These are phyloP conservation scores for Ceratobasidium sp. DNA, from an alignment of 1,284 basidiomycete species.

Conservation along the genomic window DNA sequence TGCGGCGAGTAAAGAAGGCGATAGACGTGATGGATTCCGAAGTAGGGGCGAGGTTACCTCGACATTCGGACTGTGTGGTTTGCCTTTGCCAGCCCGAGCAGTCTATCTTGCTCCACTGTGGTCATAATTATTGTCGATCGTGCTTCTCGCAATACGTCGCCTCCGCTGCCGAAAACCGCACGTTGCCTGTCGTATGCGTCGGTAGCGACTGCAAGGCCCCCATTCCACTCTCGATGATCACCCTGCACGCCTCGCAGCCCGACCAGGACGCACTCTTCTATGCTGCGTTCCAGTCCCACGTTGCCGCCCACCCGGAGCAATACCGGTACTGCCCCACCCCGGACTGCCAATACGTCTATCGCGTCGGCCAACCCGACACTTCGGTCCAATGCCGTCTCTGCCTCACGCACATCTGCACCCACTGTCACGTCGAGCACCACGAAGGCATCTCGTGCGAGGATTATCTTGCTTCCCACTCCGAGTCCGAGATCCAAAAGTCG, in stretches of 20 bases:
- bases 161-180: constrained; percentile 51
- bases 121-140: constrained; percentile 63
- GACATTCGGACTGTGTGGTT: constrained; percentile 42
- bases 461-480: constrained; percentile 53
- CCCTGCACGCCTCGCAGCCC: constrained; percentile 56
- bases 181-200: constrained; percentile 57
- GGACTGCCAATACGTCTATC: constrained; percentile 53
- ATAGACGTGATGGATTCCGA: constrained; percentile 32
- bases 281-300: constrained; percentile 57
- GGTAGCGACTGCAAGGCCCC: constrained; percentile 53
- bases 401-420: constrained; percentile 70
- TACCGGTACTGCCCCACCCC: constrained; percentile 62
- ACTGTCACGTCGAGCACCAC: constrained; percentile 72
- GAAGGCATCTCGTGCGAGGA: constrained; percentile 71
- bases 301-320: constrained; percentile 57
- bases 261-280: constrained; percentile 58
- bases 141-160: constrained; percentile 61
- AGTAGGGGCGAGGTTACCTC: constrained; percentile 6
- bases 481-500: constrained; percentile 61
- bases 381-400: constrained; percentile 77
- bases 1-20: constrained; percentile 25
- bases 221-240: constrained; percentile 58
- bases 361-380: constrained; percentile 60
- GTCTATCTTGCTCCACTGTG: constrained; percentile 53
- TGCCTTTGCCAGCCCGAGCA: constrained; percentile 42